Percentiles rank a stretch among this genome's conserved stretches.
Conservation (phyloP, 225 moss, liverwort and hornwort genomes). For the Physcomitrium patens region DNA sequence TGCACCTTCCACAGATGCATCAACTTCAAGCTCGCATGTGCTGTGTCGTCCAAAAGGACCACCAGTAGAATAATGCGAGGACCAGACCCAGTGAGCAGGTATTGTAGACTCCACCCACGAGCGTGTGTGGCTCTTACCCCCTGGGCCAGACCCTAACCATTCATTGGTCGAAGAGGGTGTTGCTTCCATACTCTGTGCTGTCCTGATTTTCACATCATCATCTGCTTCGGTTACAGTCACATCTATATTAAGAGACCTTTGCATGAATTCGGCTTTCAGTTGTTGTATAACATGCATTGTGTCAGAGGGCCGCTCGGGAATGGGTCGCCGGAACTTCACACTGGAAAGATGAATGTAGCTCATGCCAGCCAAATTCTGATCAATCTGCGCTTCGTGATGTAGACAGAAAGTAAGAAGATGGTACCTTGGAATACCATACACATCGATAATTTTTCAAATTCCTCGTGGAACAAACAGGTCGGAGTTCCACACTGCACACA, state of each 20-base stretch:
- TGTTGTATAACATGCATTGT: conserved; percentile 56
- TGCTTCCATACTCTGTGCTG: conserved; percentile 37
- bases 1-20: conserved; percentile 89
- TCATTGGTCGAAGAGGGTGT: conserved; percentile 38
- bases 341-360: conserved; percentile 81
- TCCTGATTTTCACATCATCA: conserved; percentile 11
- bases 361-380: conserved; percentile 95
- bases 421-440: too few species aligned
- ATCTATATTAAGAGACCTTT: conserved; percentile 19
- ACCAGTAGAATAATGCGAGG: conserved; percentile 52
- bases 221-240: conserved; percentile 24
- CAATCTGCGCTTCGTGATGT: conserved; percentile 64
- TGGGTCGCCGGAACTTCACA: conserved; percentile 80
- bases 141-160: conserved; percentile 37
- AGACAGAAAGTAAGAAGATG: conserved; percentile 1
- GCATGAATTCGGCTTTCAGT: conserved; percentile 63
- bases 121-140: conserved; percentile 48
- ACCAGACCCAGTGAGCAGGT: conserved; percentile 87
- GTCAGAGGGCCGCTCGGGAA: conserved; percentile 58
- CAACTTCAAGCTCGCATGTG: conserved; percentile 94
- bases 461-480: conserved; percentile 1
- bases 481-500: conserved; percentile 10
- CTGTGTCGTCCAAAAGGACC: conserved; percentile 77
- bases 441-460: not conserved
- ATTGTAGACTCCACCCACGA: conserved; percentile 73